Base-by-base conservation (phyloP, 202 grass and related monocot genomes). In the Zizania palustris region DNA sequence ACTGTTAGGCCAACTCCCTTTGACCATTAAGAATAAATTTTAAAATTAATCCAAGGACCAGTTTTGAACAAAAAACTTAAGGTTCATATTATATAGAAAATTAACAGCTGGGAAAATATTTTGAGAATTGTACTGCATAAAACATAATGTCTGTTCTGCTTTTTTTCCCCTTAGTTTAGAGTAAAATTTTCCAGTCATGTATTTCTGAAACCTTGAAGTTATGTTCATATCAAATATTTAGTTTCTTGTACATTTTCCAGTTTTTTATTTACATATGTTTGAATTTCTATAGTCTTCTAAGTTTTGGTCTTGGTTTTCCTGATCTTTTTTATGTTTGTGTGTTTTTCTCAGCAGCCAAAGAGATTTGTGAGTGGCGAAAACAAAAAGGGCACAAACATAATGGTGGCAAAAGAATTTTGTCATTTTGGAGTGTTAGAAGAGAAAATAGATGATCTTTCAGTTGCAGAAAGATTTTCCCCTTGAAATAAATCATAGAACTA, bases 401-500 rank as follows among this genome's bases (percentile, higher is more conserved):
- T 44, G 10, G 42, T 51, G 49, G 49, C 49, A n/a, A 51, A n/a
- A 51, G 49, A 51, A 15, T 7, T 14, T 5, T n/a, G 15, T 7
- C 49, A 51, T 51, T 51, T 51, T 51, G 49, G 49, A 51, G 49
- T 3, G 1, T 14, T 51, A 51, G 5, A 1, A 51, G 49, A 51
- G 4, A 51, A 14, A 51, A 51, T 51, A n/a, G 15, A 51, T 5
- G 15, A 16, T 51, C 49, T 51, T 51, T 51, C 49, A n/a, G 15
- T n/a, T n/a, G 10, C 14, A 6, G n/a, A 51, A 51, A 3, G 1
- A 50, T 4, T 6, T 16, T 50, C n/a, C 49, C 46, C 54, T 38
- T 45, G 12, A 46, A 72, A 54, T 33, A 69, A 79, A 77, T 53
- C 34, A 28, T 65, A 65, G 54, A 34, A 39, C 48, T 80, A 69